Percentiles rank a stretch among this genome's conserved stretches.
Evolutionary conservation across 2,329 filamentous ascomycete species (phyloP).

Genomic region (Amauroascus verrucosus): DNA sequence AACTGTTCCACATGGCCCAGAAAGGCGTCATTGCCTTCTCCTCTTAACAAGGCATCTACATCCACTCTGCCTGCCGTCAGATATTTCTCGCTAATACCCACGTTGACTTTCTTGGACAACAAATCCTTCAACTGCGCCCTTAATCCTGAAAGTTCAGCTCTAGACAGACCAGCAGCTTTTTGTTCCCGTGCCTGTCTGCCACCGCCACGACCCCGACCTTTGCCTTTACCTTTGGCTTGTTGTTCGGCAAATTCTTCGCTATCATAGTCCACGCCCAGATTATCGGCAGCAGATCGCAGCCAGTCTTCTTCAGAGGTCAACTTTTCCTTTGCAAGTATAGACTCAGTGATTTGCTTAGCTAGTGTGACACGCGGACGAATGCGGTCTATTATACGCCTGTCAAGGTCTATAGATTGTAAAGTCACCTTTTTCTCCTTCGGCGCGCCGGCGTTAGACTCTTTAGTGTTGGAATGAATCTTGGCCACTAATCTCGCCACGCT

Average conservation of each 20-base stretch:
- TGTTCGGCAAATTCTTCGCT: slow-evolving; percentile 67
- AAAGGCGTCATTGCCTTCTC: slow-evolving; percentile 54
- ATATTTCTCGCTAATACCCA: slow-evolving; percentile 80
- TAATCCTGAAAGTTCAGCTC: slow-evolving; percentile 60
- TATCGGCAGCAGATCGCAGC: slow-evolving; percentile 74
- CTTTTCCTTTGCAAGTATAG: slow-evolving; percentile 76
- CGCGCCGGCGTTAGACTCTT: slow-evolving; percentile 14
- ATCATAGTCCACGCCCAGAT: slow-evolving; percentile 89
- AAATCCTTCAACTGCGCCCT: slow-evolving; percentile 62
- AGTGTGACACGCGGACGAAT: slow-evolving; percentile 68
- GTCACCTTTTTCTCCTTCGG: slow-evolving; percentile 51
- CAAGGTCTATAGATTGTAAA: slow-evolving; percentile 60
- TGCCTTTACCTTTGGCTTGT: slow-evolving; percentile 44
- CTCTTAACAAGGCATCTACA: slow-evolving; percentile 60
- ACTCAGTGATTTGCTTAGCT: slow-evolving; percentile 79
- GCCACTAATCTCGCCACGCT: slow-evolving; percentile 73
- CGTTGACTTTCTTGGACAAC: slow-evolving; percentile 64
- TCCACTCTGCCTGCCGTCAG: slow-evolving; percentile 77
- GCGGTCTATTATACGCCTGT: slow-evolving; percentile 64
- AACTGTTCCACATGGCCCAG: slow-evolving; percentile 47
- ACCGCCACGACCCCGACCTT: slow-evolving; percentile 63
- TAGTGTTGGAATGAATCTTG: slow-evolving; percentile 57
- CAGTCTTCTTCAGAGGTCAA: slow-evolving; percentile 73
- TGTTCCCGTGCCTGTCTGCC: slow-evolving; percentile 66
- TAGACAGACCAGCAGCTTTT: slow-evolving; percentile 56